Conservation (phyloP, 345 rosid species). For the Citrus maxima region DNA sequence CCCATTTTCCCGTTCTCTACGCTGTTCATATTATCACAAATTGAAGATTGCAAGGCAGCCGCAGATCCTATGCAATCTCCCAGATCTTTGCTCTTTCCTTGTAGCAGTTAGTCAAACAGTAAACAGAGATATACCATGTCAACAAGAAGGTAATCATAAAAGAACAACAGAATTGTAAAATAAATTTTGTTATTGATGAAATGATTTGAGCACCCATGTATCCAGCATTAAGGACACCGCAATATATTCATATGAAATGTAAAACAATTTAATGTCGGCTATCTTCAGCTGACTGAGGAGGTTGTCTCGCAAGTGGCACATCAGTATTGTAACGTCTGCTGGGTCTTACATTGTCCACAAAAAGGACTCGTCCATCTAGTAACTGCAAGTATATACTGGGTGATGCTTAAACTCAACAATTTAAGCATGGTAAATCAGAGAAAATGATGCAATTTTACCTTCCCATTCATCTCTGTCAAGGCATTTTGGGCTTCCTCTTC, state of each 20-base stretch:
- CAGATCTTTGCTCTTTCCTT: background rate
- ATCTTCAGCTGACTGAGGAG: conserved; percentile 16
- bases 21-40: too few species aligned
- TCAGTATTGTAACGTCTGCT: background rate
- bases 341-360: conserved; percentile 32
- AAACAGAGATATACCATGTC: background rate
- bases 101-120: background rate
- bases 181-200: background rate
- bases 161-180: background rate
- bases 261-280: conserved; percentile 7
- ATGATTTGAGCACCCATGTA: background rate
- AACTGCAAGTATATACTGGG: conserved; percentile 35
- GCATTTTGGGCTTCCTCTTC: conserved; percentile 48
- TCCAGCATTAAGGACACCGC: background rate
- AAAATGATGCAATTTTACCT: conserved; percentile 31
- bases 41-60: background rate
- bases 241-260: background rate
- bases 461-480: conserved; percentile 50
- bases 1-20: too few species aligned
- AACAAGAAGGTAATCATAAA: background rate
- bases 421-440: background rate
- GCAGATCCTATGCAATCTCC: background rate
- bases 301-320: conserved; percentile 8
- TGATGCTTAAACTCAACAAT: background rate
- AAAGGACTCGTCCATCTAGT: conserved; percentile 54